Conservation (phyloP, 2,329 filamentous ascomycete genomes). For the Aspergillus floridensis region DNA sequence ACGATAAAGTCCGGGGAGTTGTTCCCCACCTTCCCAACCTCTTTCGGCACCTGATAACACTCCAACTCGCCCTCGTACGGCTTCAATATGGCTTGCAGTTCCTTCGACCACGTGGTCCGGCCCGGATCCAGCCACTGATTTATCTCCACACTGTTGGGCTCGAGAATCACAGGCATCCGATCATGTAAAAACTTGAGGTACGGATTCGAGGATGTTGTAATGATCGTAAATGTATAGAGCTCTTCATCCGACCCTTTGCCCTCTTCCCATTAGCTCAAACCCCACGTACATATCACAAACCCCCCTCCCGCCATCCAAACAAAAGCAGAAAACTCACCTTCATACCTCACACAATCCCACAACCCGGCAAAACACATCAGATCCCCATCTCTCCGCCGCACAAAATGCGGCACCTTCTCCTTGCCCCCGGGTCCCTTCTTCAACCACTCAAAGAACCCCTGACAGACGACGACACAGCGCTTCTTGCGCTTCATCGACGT, state of each 20-base stretch:
- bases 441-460: slow-evolving; percentile 97
- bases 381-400: slow-evolving; percentile 75
- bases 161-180: slow-evolving; percentile 90
- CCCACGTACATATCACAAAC: too few relatives aligned
- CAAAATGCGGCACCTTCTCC: slow-evolving; percentile 80
- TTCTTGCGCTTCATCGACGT: slow-evolving; percentile 84
- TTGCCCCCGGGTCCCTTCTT: slow-evolving; percentile 69
- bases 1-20: slow-evolving; percentile 81
- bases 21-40: slow-evolving; percentile 92
- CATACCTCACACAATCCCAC: slow-evolving; percentile 83
- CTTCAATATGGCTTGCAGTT: slow-evolving; percentile 74
- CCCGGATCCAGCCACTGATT: slow-evolving; percentile 75
- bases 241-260: slow-evolving; percentile 60
- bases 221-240: slow-evolving; percentile 86
- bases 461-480: slow-evolving; percentile 79
- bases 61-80: slow-evolving; percentile 78
- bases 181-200: slow-evolving; percentile 86
- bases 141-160: slow-evolving; percentile 69
- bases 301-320: not conserved
- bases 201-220: slow-evolving; percentile 83
- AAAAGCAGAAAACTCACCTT: slow-evolving; percentile 52
- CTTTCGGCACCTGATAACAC: slow-evolving; percentile 79
- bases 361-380: slow-evolving; percentile 88
- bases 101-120: slow-evolving; percentile 68
- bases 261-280: not conserved